Percentiles rank a stretch among this genome's conserved stretches.
These are phyloP conservation scores for Trametes meyenii DNA, from an alignment of 768 basidiomycete genomes.

Conservation along the genomic window DNA sequence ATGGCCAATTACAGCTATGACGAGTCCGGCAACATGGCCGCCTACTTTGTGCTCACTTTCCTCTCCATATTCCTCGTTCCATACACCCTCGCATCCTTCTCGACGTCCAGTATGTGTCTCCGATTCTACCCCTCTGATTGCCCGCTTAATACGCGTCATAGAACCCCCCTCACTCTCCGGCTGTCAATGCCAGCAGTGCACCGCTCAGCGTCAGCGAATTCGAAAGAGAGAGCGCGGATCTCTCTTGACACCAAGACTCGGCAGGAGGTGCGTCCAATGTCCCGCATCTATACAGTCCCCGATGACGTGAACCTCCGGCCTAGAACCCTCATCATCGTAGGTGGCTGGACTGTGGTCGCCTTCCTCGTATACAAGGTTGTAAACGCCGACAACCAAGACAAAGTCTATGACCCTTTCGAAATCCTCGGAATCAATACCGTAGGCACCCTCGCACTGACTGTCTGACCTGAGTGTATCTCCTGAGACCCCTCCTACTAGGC, in stretches of 20 bases:
- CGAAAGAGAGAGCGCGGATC: constrained; percentile 48
- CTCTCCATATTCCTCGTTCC: constrained; percentile 84
- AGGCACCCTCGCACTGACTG: constrained; percentile 32
- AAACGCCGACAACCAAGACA: constrained; percentile 58
- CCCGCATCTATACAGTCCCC: constrained; percentile 1
- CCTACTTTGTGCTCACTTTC: constrained; percentile 90
- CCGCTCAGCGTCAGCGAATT: constrained; percentile 53
- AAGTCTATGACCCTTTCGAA: constrained; percentile 91
- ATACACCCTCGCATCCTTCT: constrained; percentile 58
- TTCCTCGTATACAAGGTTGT: constrained; percentile 69
- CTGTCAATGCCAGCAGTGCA: constrained; percentile 66
- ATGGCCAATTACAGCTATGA: constrained; percentile 89
- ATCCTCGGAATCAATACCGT: constrained; percentile 82
- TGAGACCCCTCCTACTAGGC: constrained; percentile 45
- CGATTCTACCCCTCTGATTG: constrained; percentile 2
- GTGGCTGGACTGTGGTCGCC: constrained; percentile 76
- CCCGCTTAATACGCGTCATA: constrained; percentile 12
- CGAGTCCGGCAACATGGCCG: constrained; percentile 83
- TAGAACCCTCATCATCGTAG: constrained; percentile 61
- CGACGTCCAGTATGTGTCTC: constrained; percentile 48
- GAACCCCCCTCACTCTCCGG: constrained; percentile 34
- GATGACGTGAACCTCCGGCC: constrained; percentile 3
- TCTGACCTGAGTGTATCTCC: not conserved
- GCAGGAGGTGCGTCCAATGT: constrained; percentile 48
- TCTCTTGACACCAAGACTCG: constrained; percentile 49